Conservation (phyloP, 352 stramenopile genomes). For the Phytophthora pluvialis region DNA sequence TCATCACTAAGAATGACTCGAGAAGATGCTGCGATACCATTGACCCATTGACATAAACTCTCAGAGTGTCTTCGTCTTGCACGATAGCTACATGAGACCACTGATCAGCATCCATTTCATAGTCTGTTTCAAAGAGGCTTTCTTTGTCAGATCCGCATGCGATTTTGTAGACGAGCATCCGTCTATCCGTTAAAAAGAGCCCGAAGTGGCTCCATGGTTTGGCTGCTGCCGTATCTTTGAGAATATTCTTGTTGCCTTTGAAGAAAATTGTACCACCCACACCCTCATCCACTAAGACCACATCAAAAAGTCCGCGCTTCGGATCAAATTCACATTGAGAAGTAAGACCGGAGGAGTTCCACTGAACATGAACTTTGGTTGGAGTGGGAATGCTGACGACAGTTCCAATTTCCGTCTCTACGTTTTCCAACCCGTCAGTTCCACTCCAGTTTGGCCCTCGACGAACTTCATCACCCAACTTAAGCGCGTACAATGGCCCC, state of each 20-base stretch:
- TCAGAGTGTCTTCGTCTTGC: conserved; percentile 64
- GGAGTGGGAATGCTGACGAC: conserved; percentile 53
- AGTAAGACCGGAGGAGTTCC: conserved; percentile 38
- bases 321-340: conserved; percentile 62
- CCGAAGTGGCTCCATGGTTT: conserved; percentile 78
- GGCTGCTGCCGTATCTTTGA: conserved; percentile 49
- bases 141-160: conserved; percentile 63
- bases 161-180: conserved; percentile 74
- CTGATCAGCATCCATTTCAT: conserved; percentile 58
- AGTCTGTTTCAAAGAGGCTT: conserved; percentile 69
- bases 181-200: conserved; percentile 68
- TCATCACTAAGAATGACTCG: conserved; percentile 69
- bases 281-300: conserved; percentile 60
- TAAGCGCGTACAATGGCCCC: conserved; percentile 57
- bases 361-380: conserved; percentile 61
- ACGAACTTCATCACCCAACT: conserved; percentile 71
- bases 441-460: conserved; percentile 59
- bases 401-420: conserved; percentile 38
- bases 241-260: conserved; percentile 71
- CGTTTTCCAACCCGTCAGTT: conserved; percentile 22
- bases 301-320: conserved; percentile 52
- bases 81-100: conserved; percentile 78
- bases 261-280: conserved; percentile 71
- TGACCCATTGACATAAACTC: conserved; percentile 73
- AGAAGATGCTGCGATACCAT: conserved; percentile 69